A percentile compares a stretch with the other conserved stretches of the same genome.
Evolutionary conservation across 345 rosid species (phyloP).

Genomic region (Gossypium bickii): DNA sequence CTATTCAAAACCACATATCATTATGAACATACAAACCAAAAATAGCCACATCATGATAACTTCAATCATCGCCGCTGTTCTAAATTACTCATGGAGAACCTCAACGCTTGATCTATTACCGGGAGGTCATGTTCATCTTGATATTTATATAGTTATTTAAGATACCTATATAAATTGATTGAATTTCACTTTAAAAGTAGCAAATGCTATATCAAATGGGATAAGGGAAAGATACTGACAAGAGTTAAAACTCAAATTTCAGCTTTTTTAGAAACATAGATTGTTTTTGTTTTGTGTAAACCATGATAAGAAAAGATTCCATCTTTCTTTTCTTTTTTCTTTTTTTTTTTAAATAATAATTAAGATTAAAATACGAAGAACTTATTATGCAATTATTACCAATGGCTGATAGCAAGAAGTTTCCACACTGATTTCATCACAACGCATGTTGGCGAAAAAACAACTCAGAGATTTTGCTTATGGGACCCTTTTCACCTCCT

Average conservation of each 20-base stretch:
- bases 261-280: no score
- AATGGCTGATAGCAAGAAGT: background rate
- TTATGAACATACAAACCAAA: no score
- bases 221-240: no score
- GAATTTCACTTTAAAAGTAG: no score
- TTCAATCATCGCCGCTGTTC: background rate
- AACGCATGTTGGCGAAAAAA: background rate
- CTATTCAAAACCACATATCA: background rate
- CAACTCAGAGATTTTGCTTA: background rate
- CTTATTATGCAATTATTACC: background rate
- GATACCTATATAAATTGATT: no score
- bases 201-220: no score
- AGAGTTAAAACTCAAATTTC: no score
- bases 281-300: background rate
- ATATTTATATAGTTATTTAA: no score
- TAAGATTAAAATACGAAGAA: background rate
- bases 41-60: background rate
- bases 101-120: no score
- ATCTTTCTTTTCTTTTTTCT: background rate
- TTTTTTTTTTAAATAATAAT: no score
- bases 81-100: no score
- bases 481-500: slow-evolving; percentile 1
- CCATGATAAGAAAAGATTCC: background rate
- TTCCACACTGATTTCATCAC: background rate
- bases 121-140: no score